A percentile compares a stretch with the other conserved stretches of the same genome.
phyloP scores from a whole-genome alignment of 1,284 basidiomycete species.

The Fomitopsis palustris region DNA sequence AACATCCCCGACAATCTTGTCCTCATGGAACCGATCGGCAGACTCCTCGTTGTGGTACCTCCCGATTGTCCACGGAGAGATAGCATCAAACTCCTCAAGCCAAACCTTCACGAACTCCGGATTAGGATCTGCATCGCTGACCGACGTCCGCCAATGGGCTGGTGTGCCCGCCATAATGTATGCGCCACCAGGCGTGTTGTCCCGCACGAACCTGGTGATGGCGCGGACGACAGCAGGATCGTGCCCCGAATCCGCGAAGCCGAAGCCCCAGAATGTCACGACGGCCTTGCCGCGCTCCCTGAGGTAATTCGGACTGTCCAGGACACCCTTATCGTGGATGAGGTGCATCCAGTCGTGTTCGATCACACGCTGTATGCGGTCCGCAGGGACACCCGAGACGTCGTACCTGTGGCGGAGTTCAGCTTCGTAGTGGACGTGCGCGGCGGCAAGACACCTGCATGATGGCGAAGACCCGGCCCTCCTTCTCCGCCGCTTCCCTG shows the following conservation, averaged over 20 bases:
- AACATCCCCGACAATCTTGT: slow-evolving; percentile 57
- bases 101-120: slow-evolving; percentile 61
- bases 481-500: slow-evolving; percentile 67
- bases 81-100: slow-evolving; percentile 69
- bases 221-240: slow-evolving; percentile 54
- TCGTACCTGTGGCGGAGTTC: slow-evolving; percentile 57
- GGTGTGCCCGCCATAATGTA: slow-evolving; percentile 70
- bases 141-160: slow-evolving; percentile 65
- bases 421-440: background rate
- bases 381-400: slow-evolving; percentile 60
- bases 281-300: slow-evolving; percentile 64
- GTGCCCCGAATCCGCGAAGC: slow-evolving; percentile 59
- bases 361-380: slow-evolving; percentile 55
- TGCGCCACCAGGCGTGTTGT: slow-evolving; percentile 61
- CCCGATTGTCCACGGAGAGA: slow-evolving; percentile 76
- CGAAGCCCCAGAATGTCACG: slow-evolving; percentile 70
- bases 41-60: slow-evolving; percentile 53
- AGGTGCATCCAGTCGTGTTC: slow-evolving; percentile 71
- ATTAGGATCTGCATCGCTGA: slow-evolving; percentile 62
- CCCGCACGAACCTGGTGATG: slow-evolving; percentile 52
- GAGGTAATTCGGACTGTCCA: slow-evolving; percentile 70
- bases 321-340: slow-evolving; percentile 49
- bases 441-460: slow-evolving; percentile 47
- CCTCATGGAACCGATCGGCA: slow-evolving; percentile 56
- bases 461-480: slow-evolving; percentile 73